Evolutionary conservation across 805 yeast species (phyloP).

Genomic region (Jamesozyma jinghongensis): DNA sequence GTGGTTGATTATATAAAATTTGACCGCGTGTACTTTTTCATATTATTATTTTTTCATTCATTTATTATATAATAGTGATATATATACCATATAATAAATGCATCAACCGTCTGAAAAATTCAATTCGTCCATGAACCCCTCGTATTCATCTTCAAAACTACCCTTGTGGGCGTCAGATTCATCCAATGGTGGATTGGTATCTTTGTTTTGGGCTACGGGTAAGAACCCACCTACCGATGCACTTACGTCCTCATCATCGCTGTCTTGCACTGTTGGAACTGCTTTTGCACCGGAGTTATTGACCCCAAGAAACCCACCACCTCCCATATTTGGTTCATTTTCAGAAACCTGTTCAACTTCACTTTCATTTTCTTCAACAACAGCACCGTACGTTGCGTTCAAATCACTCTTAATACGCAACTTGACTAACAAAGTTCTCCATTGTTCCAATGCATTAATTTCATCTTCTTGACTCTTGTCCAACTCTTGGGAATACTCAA

Average conservation of each 20-base stretch:
- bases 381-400: slow-evolving; percentile 38
- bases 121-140: slow-evolving; percentile 27
- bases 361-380: slow-evolving; percentile 4
- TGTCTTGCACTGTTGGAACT: no score
- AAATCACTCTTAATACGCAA: slow-evolving; percentile 31
- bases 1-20: no score
- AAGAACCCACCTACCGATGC: slow-evolving; percentile 12
- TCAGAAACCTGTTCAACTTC: slow-evolving; percentile 4
- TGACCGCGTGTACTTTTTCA: no score
- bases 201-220: not conserved
- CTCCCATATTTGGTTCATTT: slow-evolving; percentile 5
- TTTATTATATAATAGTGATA: no score
- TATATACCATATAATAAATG: no score
- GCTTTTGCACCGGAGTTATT: no score
- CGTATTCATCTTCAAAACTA: slow-evolving; percentile 23
- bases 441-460: slow-evolving; percentile 36
- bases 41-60: no score
- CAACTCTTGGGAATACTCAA: slow-evolving; percentile 24
- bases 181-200: not conserved
- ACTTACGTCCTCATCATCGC: not conserved
- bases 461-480: slow-evolving; percentile 38
- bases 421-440: slow-evolving; percentile 30
- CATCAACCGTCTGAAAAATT: not conserved
- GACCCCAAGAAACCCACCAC: slow-evolving; percentile 11
- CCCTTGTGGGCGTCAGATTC: no score